These are phyloP conservation scores for Verticillium nonalfalfae DNA, from an alignment of 2,329 filamentous ascomycete genomes.

Conservation along the genomic window DNA sequence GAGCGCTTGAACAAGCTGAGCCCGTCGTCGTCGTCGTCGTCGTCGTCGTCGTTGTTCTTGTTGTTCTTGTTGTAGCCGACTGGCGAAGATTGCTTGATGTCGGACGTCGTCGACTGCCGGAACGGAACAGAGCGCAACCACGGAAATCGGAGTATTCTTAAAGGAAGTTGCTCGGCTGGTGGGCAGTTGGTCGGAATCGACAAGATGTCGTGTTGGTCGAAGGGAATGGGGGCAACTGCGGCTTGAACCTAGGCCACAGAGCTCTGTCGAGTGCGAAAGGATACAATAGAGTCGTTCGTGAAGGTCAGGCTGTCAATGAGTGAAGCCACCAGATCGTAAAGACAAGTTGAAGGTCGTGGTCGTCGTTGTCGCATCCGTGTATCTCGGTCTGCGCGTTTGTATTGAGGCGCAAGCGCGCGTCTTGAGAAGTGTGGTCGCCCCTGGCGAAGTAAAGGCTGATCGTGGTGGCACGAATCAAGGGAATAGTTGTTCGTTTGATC, in stretches of 20 bases:
- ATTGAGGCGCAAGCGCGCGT: slow-evolving; percentile 2
- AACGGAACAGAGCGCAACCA: neutral
- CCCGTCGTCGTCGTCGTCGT: neutral
- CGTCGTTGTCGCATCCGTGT: neutral
- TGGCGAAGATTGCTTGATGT: neutral
- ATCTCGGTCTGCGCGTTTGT: neutral
- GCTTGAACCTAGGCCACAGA: neutral
- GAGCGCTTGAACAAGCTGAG: no score
- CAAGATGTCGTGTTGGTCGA: neutral
- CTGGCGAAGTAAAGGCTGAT: neutral
- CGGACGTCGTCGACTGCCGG: neutral
- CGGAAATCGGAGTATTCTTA: neutral
- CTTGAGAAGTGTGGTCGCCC: neutral
- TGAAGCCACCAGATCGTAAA: neutral
- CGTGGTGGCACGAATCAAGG: neutral
- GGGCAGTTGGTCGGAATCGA: neutral
- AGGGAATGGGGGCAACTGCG: neutral
- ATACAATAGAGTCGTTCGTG: neutral
- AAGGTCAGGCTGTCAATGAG: neutral
- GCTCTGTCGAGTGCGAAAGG: neutral
- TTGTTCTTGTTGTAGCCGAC: neutral
- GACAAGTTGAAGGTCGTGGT: neutral
- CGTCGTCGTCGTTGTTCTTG: no score
- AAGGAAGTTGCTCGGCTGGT: neutral
- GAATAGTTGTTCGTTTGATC: slow-evolving; percentile 1